Conservation (phyloP, 768 basidiomycete genomes). For the Tylopilus balloui region DNA sequence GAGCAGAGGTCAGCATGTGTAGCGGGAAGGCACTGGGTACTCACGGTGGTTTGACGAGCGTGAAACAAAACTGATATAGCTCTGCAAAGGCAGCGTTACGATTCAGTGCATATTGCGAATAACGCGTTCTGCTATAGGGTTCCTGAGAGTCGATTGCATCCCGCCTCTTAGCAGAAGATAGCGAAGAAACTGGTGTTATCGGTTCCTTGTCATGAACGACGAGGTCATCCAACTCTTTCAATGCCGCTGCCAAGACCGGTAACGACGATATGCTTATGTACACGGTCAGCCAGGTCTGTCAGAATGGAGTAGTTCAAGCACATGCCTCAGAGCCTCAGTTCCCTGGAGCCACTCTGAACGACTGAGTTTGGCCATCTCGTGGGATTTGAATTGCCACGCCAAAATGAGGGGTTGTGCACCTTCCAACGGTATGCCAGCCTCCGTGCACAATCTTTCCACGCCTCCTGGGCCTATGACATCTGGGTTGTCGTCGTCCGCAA, state of each 20-base stretch:
- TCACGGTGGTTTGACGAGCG: constrained; percentile 67
- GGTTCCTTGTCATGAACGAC: constrained; percentile 47
- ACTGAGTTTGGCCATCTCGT: constrained; percentile 70
- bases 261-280: constrained; percentile 48
- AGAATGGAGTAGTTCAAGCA: not conserved
- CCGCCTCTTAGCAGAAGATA: constrained; percentile 33
- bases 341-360: constrained; percentile 69
- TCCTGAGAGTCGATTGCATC: constrained; percentile 26
- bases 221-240: constrained; percentile 62
- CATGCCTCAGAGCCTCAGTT: constrained; percentile 43
- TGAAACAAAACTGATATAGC: constrained; percentile 69
- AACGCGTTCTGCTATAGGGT: constrained; percentile 52
- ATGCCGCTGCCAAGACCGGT: constrained; percentile 42
- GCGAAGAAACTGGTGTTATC: constrained; percentile 21
- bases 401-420: constrained; percentile 68
- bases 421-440: constrained; percentile 69
- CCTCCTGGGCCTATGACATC: constrained; percentile 66
- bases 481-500: constrained; percentile 50
- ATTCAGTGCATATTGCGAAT: constrained; percentile 47
- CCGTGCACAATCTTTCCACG: constrained; percentile 64
- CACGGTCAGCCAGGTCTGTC: not conserved
- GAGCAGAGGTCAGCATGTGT: constrained; percentile 4
- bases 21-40: constrained; percentile 26
- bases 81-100: constrained; percentile 52
- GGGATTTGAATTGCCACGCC: constrained; percentile 68